Evolutionary conservation across 768 basidiomycete genomes (phyloP).

Genomic region (Suillus bovinus): DNA sequence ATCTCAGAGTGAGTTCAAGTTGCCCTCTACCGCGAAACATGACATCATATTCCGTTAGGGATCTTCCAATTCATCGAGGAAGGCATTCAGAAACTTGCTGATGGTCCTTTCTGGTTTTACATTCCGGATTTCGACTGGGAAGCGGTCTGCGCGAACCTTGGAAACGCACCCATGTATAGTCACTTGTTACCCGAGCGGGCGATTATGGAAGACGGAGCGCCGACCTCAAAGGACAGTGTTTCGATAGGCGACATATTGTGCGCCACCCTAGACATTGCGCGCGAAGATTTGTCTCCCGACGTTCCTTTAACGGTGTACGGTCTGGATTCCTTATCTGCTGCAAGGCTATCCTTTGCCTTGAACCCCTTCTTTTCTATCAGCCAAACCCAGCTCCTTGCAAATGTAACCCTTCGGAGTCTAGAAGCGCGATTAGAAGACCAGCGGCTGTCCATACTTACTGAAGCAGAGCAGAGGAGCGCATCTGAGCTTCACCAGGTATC

Average conservation of each 20-base stretch:
- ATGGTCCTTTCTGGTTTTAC: conserved; percentile 25
- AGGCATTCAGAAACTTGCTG: conserved; percentile 30
- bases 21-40: background rate
- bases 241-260: conserved; percentile 19
- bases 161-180: conserved; percentile 19
- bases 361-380: conserved; percentile 14
- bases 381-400: background rate
- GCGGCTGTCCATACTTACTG: background rate
- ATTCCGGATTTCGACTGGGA: conserved; percentile 37
- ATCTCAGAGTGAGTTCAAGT: conserved; percentile 1
- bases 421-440: background rate
- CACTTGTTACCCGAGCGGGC: conserved; percentile 19
- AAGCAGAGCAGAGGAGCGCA: background rate
- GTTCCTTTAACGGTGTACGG: conserved; percentile 44
- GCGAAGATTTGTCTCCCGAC: conserved; percentile 35
- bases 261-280: conserved; percentile 31
- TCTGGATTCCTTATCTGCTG: conserved; percentile 43
- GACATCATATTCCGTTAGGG: conserved; percentile 12
- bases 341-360: conserved; percentile 36
- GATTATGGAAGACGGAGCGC: conserved; percentile 12
- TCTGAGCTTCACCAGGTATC: background rate
- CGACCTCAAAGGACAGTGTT: conserved; percentile 8
- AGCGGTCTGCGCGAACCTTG: conserved; percentile 22
- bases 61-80: conserved; percentile 35
- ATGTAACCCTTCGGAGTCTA: background rate